Evolutionary conservation across 805 yeast species (phyloP), one percentile per base, ranked within the genome.

Genomic region (Cyberlindnera petersonii): DNA sequence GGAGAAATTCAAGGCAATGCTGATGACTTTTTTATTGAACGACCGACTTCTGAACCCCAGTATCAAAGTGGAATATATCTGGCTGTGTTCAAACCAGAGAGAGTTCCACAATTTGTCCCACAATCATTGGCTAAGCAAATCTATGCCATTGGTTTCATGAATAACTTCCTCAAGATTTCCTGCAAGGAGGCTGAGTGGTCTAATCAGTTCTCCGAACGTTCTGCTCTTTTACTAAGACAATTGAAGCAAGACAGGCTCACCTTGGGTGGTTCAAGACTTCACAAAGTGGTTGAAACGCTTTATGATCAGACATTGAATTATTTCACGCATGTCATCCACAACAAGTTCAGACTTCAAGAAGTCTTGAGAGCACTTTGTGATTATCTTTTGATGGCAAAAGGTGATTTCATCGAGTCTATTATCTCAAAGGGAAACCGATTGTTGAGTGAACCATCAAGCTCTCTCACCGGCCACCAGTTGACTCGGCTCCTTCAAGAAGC

Each of bases 371-470:
- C 79, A 31, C 64, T 86, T 40, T 82, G 82, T 44, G 75, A 74
- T 43, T 76, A 82, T 42, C 64, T 88, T 50, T 59, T 93, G 29
- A 78, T 86, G 69, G 76, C 79, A 6, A 77, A 74, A 40, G 86
- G 91, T n/a, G 96, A 91, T 56, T 83, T 91, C 44, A 77, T 85
- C n/a, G 79, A 84, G 35, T 50, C 75, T 1, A 59, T 91, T 9
- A 69, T 86, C 16, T 52, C 63, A 14, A 74, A 76, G 31, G 84
- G 89, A 0, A 56, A 64, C 2, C 62, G 63, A 0, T 46, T 77
- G 6, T 68, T 89, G 37, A 69, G 67, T 43, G 75, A 74, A 47
- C 81, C 91, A 0, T 78, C 94, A 0, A 64, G 63, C n/a, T 61
- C 74, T 10, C 64, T 88, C 15, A 72, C 85, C 4, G 69, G 88